Evolutionary conservation across 2,329 filamentous ascomycete genomes (phyloP).

Genomic region (Parafenestella ontariensis): DNA sequence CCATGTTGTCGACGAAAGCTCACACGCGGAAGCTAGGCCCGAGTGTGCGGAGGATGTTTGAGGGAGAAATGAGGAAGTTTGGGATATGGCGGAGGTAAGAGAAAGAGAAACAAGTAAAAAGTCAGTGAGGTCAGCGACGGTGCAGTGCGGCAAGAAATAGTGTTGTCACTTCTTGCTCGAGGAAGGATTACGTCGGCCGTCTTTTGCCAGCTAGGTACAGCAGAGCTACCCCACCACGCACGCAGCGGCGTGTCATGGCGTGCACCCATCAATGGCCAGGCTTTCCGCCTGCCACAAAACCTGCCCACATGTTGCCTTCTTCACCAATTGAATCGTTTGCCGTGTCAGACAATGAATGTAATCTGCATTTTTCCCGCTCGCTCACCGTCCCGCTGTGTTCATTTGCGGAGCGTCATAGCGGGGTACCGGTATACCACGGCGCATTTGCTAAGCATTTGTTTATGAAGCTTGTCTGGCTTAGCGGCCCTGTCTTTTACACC

Average conservation of each 20-base stretch:
- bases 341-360: too few relatives aligned
- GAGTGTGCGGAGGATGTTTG: background rate
- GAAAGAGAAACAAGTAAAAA: slow-evolving; percentile 1
- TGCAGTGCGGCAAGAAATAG: background rate
- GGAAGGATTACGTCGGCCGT: slow-evolving; percentile 17
- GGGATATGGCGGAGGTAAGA: background rate
- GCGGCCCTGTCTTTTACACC: slow-evolving; percentile 8
- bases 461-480: slow-evolving; percentile 26
- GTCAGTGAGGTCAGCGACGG: background rate
- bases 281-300: background rate
- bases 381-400: slow-evolving; percentile 5
- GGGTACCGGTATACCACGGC: background rate
- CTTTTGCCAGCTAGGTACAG: slow-evolving; percentile 7
- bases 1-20: slow-evolving; percentile 48
- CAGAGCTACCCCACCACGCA: slow-evolving; percentile 21
- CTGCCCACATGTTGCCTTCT: background rate
- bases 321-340: background rate
- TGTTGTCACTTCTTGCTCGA: slow-evolving; percentile 11
- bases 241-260: slow-evolving; percentile 8
- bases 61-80: background rate
- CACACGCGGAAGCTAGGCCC: slow-evolving; percentile 1
- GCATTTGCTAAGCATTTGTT: slow-evolving; percentile 22
- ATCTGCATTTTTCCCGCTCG: too few relatives aligned
- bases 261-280: slow-evolving; percentile 5
- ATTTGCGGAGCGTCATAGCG: slow-evolving; percentile 20